Base-by-base conservation (phyloP, 768 basidiomycete species). In the Kwoniella newhampshirensis region DNA sequence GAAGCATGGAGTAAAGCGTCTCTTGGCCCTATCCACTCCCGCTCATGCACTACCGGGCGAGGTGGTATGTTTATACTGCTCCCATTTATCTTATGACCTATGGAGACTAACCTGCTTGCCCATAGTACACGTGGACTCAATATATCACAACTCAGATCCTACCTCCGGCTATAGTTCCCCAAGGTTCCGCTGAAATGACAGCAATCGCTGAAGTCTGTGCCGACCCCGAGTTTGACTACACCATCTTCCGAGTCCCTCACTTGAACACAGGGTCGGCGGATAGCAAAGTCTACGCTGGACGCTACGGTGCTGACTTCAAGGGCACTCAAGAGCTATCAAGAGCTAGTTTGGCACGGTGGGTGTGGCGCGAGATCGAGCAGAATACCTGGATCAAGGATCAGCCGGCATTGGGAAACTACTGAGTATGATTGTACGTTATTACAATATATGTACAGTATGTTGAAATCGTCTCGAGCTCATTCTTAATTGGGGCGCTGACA, bases 241-340 rank as follows among this genome's bases (percentile, higher is more conserved):
- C 54, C 17, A 55, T 55, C 25, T 55, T 55, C 45, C 54, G 54
- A 5, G 54, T 55, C 11, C 54, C 54, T 15, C 43, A 46, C 39
- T 35, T 55, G 13, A 35, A 44, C 9, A 37, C 26, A 26, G 45
- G 54, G 4, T 12, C 45, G 18, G 46, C 25, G 17, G 54, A 55
- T 18, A 15, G 9, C 7, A 30, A 44, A 18, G 54, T 55, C 11
- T 39, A 39, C 23, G 54, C 54, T 5, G 54, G 54, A 15, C 23
- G 47, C 12, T 55, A 55, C 36, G 46, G 46, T 2, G 45, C 45
- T 13, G 54, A 55, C 20, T 55, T 47, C 45, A 55, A 55, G 37
- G 54, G 54, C 8, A 37, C 45, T 1, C 54, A 55, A 25, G 20
- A 47, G 25, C 36, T 55, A 12, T 39, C 45, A 1, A 47, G 54